Conservation (phyloP, 192 early-diverging fungal species). For the Paraglomus occultum region DNA sequence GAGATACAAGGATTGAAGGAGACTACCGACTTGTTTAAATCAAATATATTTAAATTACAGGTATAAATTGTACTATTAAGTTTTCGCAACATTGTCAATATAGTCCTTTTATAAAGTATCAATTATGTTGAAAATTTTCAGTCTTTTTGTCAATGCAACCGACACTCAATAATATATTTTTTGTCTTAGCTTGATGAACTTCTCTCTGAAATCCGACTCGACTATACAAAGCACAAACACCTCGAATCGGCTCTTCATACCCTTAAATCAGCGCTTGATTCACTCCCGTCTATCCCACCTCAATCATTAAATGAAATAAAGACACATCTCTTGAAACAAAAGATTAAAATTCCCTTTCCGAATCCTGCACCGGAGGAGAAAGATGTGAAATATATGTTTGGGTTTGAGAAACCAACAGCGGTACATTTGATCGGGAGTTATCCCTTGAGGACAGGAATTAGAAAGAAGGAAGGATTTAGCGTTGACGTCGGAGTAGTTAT, state of each 20-base stretch:
- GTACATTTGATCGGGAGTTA: constrained; percentile 89
- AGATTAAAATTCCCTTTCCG: constrained; percentile 72
- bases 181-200: constrained; percentile 64
- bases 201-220: constrained; percentile 60
- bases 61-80: constrained; percentile 36
- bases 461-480: constrained; percentile 59
- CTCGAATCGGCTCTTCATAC: constrained; percentile 65
- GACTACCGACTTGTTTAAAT: constrained; percentile 79
- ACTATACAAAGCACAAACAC: constrained; percentile 56
- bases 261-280: constrained; percentile 68
- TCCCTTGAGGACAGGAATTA: constrained; percentile 71
- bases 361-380: constrained; percentile 62
- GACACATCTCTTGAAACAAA: constrained; percentile 37
- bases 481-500: constrained; percentile 92
- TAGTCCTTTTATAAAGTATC: background rate
- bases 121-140: constrained; percentile 8
- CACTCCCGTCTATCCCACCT: constrained; percentile 51
- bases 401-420: constrained; percentile 68
- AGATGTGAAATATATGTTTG: constrained; percentile 75
- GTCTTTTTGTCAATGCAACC: constrained; percentile 28
- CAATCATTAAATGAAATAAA: constrained; percentile 41
- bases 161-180: constrained; percentile 7
- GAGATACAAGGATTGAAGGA: constrained; percentile 86
- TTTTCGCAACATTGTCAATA: constrained; percentile 33
- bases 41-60: constrained; percentile 91